Conservation (phyloP, 2,329 filamentous ascomycete species). For the Calonectria leucothoes region DNA sequence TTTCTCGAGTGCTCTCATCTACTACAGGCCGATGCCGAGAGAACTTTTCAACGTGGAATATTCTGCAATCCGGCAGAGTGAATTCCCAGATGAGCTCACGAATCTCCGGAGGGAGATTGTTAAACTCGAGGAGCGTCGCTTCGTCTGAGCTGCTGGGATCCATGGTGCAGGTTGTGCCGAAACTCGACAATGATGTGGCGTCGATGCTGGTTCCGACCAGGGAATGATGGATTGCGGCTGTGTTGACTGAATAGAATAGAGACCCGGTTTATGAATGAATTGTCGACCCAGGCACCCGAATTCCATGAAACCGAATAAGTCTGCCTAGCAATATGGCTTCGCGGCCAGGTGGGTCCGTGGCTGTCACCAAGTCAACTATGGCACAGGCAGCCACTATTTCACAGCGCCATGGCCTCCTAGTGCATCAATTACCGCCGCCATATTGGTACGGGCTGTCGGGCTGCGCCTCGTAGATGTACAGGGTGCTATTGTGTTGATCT, state of each 20-base stretch:
- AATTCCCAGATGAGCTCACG: slow-evolving; percentile 45
- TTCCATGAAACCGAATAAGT: slow-evolving; percentile 13
- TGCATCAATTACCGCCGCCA: slow-evolving; percentile 27
- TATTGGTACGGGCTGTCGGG: slow-evolving; percentile 34
- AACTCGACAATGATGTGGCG: background rate
- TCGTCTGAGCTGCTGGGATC: background rate
- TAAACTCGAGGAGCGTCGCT: slow-evolving; percentile 17
- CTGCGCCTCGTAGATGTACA: slow-evolving; percentile 60
- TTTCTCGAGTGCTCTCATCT: slow-evolving; percentile 1
- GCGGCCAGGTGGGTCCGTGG: slow-evolving; percentile 15
- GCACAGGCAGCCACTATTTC: slow-evolving; percentile 29
- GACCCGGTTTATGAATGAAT: background rate
- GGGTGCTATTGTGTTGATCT: slow-evolving; percentile 57
- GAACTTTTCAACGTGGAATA: slow-evolving; percentile 44
- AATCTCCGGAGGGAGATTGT: slow-evolving; percentile 40
- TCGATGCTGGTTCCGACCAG: background rate
- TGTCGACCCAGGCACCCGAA: slow-evolving; percentile 28
- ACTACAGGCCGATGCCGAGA: background rate
- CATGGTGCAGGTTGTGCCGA: slow-evolving; percentile 17
- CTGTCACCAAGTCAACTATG: slow-evolving; percentile 13
- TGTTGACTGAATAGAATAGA: background rate
- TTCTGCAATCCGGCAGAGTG: slow-evolving; percentile 39
- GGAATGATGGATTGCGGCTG: background rate
- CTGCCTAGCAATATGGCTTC: slow-evolving; percentile 24
- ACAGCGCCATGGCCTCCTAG: background rate